These are phyloP conservation scores for Aspergillus eucalypticola DNA, from an alignment of 2,329 filamentous ascomycete genomes.

Conservation along the genomic window DNA sequence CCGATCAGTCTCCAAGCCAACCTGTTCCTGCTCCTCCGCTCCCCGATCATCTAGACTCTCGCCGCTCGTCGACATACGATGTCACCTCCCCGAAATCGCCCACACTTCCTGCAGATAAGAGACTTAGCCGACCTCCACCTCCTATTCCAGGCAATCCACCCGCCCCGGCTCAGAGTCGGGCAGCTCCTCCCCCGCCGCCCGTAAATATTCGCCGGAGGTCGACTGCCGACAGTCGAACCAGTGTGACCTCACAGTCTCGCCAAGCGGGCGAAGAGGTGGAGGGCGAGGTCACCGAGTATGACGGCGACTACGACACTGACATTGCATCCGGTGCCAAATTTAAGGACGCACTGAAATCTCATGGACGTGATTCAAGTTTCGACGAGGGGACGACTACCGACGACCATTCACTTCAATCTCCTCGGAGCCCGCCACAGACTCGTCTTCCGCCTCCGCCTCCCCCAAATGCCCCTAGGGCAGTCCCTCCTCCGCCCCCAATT, in stretches of 20 bases:
- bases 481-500: conserved; percentile 66
- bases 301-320: conserved; percentile 97
- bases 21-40: conserved; percentile 49
- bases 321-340: conserved; percentile 92
- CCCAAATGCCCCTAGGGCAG: conserved; percentile 60
- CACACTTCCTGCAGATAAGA: conserved; percentile 39
- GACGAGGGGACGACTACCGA: conserved; percentile 65
- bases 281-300: conserved; percentile 87
- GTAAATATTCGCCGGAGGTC: conserved; percentile 58
- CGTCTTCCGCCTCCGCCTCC: conserved; percentile 53
- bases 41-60: conserved; percentile 44
- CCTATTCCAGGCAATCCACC: conserved; percentile 42
- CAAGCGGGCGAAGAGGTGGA: conserved; percentile 63
- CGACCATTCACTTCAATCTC: conserved; percentile 53
- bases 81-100: conserved; percentile 44
- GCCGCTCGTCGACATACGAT: conserved; percentile 39
- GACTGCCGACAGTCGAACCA: conserved; percentile 56
- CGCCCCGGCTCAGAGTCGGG: conserved; percentile 55
- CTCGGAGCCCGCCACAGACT: conserved; percentile 42
- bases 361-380: conserved; percentile 73
- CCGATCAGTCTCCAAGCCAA: conserved; percentile 46
- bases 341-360: conserved; percentile 86
- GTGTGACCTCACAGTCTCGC: conserved; percentile 44
- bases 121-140: conserved; percentile 47
- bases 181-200: conserved; percentile 65